phyloP scores from a whole-genome alignment of 2,329 filamentous ascomycete genomes.

The Pseudopyrenochaeta lycopersici region DNA sequence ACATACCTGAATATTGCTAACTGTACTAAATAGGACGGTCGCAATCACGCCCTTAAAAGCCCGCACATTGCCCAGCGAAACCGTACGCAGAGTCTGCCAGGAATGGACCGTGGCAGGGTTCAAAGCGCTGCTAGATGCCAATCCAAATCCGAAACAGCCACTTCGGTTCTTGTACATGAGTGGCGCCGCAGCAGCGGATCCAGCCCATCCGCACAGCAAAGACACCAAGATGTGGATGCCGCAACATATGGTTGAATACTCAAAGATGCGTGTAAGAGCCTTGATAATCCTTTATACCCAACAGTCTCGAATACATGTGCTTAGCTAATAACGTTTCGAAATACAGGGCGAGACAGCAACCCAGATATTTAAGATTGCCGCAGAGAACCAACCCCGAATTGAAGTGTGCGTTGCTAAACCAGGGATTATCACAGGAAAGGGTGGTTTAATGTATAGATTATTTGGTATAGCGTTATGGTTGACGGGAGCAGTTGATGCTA shows the following conservation, averaged over 20 bases:
- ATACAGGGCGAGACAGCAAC: constrained; percentile 59
- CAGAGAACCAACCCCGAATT: constrained; percentile 47
- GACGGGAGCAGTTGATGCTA: constrained; percentile 40
- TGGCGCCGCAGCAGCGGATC: constrained; percentile 46
- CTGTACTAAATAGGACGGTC: constrained; percentile 48
- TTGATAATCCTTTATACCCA: neutral
- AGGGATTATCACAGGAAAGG: constrained; percentile 53
- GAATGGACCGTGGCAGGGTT: constrained; percentile 49
- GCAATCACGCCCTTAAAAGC: constrained; percentile 54
- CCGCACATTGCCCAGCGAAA: constrained; percentile 41
- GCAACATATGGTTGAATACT: constrained; percentile 52
- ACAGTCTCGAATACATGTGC: neutral
- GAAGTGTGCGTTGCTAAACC: constrained; percentile 54
- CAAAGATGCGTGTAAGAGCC: constrained; percentile 56
- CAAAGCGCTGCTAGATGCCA: constrained; percentile 47
- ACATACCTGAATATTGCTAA: constrained; percentile 13
- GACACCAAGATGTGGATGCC: constrained; percentile 37
- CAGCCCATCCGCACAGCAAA: constrained; percentile 56
- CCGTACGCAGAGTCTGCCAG: constrained; percentile 54
- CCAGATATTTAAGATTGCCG: constrained; percentile 54
- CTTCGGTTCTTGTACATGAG: constrained; percentile 62
- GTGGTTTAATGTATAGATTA: constrained; percentile 22
- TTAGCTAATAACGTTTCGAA: neutral
- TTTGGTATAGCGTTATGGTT: constrained; percentile 27
- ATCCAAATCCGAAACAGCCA: constrained; percentile 35